Percentiles rank a stretch among this genome's conserved stretches.
Conservation (phyloP, 2,329 filamentous ascomycete species). For the Fusarium torulosum region DNA sequence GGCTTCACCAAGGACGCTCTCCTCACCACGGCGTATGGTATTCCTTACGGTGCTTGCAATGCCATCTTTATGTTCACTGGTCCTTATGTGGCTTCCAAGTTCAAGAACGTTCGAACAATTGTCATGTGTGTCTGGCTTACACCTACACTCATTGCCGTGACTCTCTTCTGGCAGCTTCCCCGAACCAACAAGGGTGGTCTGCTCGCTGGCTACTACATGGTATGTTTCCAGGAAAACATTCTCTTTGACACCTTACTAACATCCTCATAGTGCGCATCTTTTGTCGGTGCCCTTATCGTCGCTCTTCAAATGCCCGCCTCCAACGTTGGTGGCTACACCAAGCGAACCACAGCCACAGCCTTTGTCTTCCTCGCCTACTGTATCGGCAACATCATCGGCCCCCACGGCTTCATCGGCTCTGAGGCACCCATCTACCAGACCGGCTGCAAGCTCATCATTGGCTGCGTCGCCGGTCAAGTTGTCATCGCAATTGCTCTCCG, state of each 20-base stretch:
- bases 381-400: conserved; percentile 47
- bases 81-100: conserved; percentile 63
- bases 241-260: fast-evolving
- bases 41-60: conserved; percentile 67
- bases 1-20: conserved; percentile 54
- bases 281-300: conserved; percentile 66
- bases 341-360: conserved; percentile 60
- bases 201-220: conserved; percentile 65
- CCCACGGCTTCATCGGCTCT: conserved; percentile 56
- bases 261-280: conserved; percentile 53
- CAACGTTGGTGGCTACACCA: conserved; percentile 64
- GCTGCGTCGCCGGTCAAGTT: conserved; percentile 42
- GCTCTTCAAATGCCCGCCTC: conserved; percentile 66
- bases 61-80: conserved; percentile 66
- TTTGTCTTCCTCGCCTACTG: conserved; percentile 63
- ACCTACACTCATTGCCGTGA: conserved; percentile 63
- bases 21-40: conserved; percentile 64
- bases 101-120: conserved; percentile 63
- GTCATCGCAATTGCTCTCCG: conserved; percentile 37
- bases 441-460: conserved; percentile 58
- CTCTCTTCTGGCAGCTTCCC: conserved; percentile 64
- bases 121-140: conserved; percentile 65
- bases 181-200: conserved; percentile 59
- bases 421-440: conserved; percentile 65
- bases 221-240: conserved; percentile 10